Base-by-base conservation (phyloP, 169 alveolate species). In the Plasmodium sp. region DNA sequence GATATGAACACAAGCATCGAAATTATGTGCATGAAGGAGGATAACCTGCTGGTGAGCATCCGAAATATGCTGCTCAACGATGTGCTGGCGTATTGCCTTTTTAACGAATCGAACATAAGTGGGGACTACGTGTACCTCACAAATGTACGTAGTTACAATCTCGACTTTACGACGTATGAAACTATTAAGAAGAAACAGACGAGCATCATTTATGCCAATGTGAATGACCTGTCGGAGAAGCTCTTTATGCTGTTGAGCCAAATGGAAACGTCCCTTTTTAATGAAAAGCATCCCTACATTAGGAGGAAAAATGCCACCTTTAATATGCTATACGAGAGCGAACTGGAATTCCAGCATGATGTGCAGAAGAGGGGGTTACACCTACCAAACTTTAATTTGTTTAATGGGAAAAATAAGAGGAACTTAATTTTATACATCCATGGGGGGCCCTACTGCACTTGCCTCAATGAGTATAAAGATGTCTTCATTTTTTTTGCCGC, bases 211-310 rank as follows among this genome's bases (percentile, higher is more conserved):
- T 92, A 92, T 48, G 75, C 84, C 18, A 45, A 22, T 22, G 41
- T 90, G 10, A 90, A 90, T 33, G 95, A 92, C 77, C 54, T 81
- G 1, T 82, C 92, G 4, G 77, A 92, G 75, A 92, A 83, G 58
- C 67, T 92, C 6, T 92, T 92, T 41, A 56, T 81, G 77, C n/a
- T 83, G 3, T 51, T 92, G 83, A 92, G 84, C 16, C 92, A 71
- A 82, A 73, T 92, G 85, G 95, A 82, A 72, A 83, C 95, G 10
- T 16, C 73, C 0, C 16, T 92, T 12, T 92, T 92, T 36, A 36
- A 71, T 51, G 84, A 82, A 7, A 92, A 92, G 73, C 95, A 92
- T 92, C 95, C 95, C 2, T 92, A 92, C 43, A 79, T 92, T 3
- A 81, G 95, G 77, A 92, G 95, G 73, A 92, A 92, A 83, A 74